Percentiles rank a stretch among this genome's conserved stretches.
These are phyloP conservation scores for Backusella westeae DNA, from an alignment of 192 early-diverging fungal genomes.

Conservation along the genomic window DNA sequence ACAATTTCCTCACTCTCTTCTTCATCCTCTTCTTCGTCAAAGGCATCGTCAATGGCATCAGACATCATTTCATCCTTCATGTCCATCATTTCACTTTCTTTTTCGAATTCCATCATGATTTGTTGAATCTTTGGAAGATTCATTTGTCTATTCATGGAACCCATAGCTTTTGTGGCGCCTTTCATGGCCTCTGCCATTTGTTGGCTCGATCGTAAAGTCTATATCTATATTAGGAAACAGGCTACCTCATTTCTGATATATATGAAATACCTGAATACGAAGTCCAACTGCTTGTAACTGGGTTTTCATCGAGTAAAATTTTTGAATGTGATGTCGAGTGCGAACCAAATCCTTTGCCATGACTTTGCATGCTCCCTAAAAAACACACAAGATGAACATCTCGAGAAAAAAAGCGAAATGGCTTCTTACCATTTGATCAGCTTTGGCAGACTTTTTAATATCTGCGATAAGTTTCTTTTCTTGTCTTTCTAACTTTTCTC, in stretches of 20 bases:
- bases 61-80: slow-evolving; percentile 99
- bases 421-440: slow-evolving; percentile 79
- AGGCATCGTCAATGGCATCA: slow-evolving; percentile 94
- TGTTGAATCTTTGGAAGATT: slow-evolving; percentile 92
- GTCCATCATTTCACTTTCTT: slow-evolving; percentile 94
- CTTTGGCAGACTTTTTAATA: slow-evolving; percentile 92
- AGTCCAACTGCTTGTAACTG: slow-evolving; percentile 91
- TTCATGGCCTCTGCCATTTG: slow-evolving; percentile 95
- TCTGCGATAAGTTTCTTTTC: slow-evolving; percentile 96
- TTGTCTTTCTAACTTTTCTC: slow-evolving; percentile 84
- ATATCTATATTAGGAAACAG: slow-evolving; percentile 7
- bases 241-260: neutral
- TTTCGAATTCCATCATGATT: slow-evolving; percentile 98
- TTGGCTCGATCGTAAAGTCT: slow-evolving; percentile 92
- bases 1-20: slow-evolving; percentile 90
- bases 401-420: slow-evolving; percentile 36
- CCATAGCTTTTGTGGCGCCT: slow-evolving; percentile 95
- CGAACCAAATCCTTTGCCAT: slow-evolving; percentile 99
- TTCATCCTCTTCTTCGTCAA: slow-evolving; percentile 96
- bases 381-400: neutral
- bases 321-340: slow-evolving; percentile 89
- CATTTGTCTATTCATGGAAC: slow-evolving; percentile 91
- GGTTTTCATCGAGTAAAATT: slow-evolving; percentile 95
- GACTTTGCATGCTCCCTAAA: slow-evolving; percentile 72
- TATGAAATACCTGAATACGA: slow-evolving; percentile 70